Percentiles rank a stretch among this genome's conserved stretches.
These are phyloP conservation scores for Saitozyma sp. DNA, from an alignment of 768 basidiomycete species.

Conservation along the genomic window DNA sequence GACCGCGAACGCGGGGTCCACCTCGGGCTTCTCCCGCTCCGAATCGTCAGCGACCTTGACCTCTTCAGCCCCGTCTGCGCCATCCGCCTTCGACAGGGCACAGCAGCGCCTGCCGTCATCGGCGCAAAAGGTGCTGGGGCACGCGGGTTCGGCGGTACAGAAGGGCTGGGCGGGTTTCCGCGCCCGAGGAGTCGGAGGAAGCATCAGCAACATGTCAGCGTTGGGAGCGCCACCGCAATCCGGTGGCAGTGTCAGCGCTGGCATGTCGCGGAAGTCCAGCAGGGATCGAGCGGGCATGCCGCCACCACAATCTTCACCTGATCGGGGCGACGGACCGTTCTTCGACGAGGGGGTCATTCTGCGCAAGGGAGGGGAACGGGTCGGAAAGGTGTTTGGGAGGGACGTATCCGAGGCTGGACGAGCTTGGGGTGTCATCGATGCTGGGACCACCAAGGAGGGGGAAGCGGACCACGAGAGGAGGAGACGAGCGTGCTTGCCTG, in stretches of 20 bases:
- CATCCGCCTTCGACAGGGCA: neutral
- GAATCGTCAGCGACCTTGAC: conserved; percentile 31
- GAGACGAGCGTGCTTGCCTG: conserved; percentile 37
- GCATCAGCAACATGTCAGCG: conserved; percentile 22
- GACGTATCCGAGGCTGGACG: conserved; percentile 36
- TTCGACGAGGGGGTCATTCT: conserved; percentile 23
- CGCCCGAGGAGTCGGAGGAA: conserved; percentile 37
- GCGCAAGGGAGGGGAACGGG: conserved; percentile 14
- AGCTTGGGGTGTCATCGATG: conserved; percentile 32
- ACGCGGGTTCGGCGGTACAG: conserved; percentile 43
- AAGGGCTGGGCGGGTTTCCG: conserved; percentile 45
- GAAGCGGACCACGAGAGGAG: conserved; percentile 22
- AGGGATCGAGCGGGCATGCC: neutral
- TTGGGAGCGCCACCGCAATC: neutral
- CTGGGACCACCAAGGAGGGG: conserved; percentile 10
- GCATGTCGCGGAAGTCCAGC: neutral
- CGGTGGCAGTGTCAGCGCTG: neutral
- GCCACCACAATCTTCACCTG: conserved; percentile 12
- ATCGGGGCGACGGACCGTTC: conserved; percentile 30
- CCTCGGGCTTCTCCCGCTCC: conserved; percentile 21
- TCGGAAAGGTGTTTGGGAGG: conserved; percentile 42
- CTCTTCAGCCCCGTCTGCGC: conserved; percentile 6
- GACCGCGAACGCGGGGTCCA: conserved; percentile 28
- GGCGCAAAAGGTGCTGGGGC: conserved; percentile 36
- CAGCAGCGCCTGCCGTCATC: conserved; percentile 30